Conservation (phyloP, 2,329 filamentous ascomycete genomes). For the Talaromyces verruculosus region DNA sequence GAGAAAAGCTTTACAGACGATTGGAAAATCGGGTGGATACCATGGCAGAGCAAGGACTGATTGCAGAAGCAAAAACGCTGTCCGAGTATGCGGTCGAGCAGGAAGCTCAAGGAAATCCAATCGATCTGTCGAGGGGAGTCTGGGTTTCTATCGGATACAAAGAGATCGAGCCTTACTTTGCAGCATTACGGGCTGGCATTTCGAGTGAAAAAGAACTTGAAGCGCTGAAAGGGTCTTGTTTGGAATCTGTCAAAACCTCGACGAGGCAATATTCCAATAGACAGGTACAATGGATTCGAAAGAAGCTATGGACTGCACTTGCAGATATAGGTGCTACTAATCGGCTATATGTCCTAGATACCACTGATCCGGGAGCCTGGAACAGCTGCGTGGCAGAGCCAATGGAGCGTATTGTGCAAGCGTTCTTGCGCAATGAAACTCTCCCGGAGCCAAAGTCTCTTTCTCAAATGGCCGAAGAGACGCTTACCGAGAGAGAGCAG, state of each 20-base stretch:
- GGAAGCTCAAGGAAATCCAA: slow-evolving; percentile 48
- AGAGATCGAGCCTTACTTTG: slow-evolving; percentile 75
- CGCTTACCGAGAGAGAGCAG: slow-evolving; percentile 57
- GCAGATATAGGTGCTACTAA: slow-evolving; percentile 54
- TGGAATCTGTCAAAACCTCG: slow-evolving; percentile 76
- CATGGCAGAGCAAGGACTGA: slow-evolving; percentile 70
- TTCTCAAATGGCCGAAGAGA: slow-evolving; percentile 56
- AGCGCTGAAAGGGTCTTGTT: slow-evolving; percentile 56
- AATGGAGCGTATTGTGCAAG: slow-evolving; percentile 60
- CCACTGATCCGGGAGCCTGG: slow-evolving; percentile 67
- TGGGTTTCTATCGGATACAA: slow-evolving; percentile 98
- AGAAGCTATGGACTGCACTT: slow-evolving; percentile 73
- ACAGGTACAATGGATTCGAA: slow-evolving; percentile 82
- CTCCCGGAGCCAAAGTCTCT: slow-evolving; percentile 61
- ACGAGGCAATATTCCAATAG: slow-evolving; percentile 85
- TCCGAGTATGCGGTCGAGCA: slow-evolving; percentile 49
- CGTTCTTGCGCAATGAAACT: slow-evolving; percentile 61
- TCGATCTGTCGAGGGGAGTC: slow-evolving; percentile 79
- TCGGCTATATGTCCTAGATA: slow-evolving; percentile 76
- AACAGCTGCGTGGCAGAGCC: slow-evolving; percentile 62
- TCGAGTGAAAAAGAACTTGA: slow-evolving; percentile 47
- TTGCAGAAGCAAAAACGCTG: slow-evolving; percentile 62
- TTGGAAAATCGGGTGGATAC: slow-evolving; percentile 76
- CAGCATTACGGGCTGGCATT: slow-evolving; percentile 40
- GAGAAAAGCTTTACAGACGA: slow-evolving; percentile 65